Conservation (phyloP, 129 eudicot species). For the Chrysanthemum lavandulifolium region DNA sequence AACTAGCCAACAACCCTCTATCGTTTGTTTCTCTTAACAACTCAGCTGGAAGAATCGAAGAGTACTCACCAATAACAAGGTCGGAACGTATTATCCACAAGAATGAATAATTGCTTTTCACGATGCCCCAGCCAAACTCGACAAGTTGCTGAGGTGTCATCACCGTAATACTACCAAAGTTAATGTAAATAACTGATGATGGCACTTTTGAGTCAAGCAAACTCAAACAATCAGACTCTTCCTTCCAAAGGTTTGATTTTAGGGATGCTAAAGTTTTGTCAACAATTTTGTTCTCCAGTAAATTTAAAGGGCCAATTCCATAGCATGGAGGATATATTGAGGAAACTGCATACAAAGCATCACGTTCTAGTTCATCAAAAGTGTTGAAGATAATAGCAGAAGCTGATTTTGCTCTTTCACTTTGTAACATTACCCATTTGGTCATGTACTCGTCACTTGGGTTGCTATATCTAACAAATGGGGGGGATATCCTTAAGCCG, state of each 20-base stretch:
- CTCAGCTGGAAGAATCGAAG: constrained; percentile 35
- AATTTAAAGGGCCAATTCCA: constrained; percentile 47
- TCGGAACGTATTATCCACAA: constrained; percentile 62
- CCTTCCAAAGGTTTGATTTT: constrained; percentile 62
- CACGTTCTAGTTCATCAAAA: constrained; percentile 42
- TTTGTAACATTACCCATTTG: constrained; percentile 21
- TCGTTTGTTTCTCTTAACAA: constrained; percentile 32
- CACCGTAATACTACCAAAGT: constrained; percentile 57
- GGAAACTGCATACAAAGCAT: constrained; percentile 27
- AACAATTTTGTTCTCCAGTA: constrained; percentile 24
- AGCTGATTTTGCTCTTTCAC: constrained; percentile 19
- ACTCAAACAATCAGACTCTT: constrained; percentile 39
- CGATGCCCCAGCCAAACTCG: constrained; percentile 67
- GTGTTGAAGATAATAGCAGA: constrained; percentile 52
- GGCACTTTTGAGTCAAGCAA: constrained; percentile 49
- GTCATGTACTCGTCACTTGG: constrained; percentile 41
- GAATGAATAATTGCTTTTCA: constrained; percentile 46
- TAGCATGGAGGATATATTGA: constrained; percentile 29
- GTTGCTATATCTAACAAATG: constrained; percentile 44
- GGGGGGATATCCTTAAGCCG: constrained; percentile 49
- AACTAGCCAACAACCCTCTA: constrained; percentile 43
- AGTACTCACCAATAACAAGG: constrained; percentile 37
- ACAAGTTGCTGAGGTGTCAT: constrained; percentile 43
- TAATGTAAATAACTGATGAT: constrained; percentile 47
- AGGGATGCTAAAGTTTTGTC: constrained; percentile 32